phyloP scores from a whole-genome alignment of 1,284 basidiomycete genomes.

The Ceratobasidium sp. region DNA sequence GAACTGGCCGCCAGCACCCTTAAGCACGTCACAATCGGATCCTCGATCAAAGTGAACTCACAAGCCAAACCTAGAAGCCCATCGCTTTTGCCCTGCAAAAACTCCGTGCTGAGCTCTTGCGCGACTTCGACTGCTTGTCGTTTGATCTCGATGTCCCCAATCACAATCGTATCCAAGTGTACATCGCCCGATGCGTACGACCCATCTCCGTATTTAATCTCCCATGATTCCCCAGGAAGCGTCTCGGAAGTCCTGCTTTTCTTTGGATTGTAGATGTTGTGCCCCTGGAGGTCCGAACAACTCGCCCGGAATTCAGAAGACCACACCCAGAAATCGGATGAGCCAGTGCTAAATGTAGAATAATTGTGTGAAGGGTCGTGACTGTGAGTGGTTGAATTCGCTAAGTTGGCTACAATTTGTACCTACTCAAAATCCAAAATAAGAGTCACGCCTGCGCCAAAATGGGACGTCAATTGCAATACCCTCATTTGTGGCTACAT shows the following conservation, averaged over 20 bases:
- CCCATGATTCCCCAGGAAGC: constrained; percentile 43
- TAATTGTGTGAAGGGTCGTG: background rate
- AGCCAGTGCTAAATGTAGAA: constrained; percentile 38
- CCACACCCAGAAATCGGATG: constrained; percentile 49
- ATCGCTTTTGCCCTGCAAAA: constrained; percentile 44
- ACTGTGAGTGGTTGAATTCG: no score
- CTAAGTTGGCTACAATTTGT: background rate
- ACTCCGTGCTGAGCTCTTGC: constrained; percentile 41
- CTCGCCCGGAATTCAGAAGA: constrained; percentile 42
- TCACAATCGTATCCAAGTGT: constrained; percentile 42
- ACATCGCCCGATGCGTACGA: constrained; percentile 47
- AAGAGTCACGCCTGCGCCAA: constrained; percentile 8
- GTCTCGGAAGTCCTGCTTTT: constrained; percentile 39
- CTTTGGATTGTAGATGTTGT: constrained; percentile 46
- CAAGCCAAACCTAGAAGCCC: constrained; percentile 48
- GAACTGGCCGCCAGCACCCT: no score
- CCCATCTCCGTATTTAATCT: constrained; percentile 48
- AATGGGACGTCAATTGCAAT: background rate
- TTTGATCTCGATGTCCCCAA: constrained; percentile 45
- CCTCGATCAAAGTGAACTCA: constrained; percentile 11
- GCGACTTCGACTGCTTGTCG: no score
- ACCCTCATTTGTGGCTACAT: background rate
- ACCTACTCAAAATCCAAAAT: constrained; percentile 32
- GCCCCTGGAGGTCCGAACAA: constrained; percentile 20
- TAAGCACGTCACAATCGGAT: no score